These are phyloP conservation scores for Sutorius australiensis DNA, from an alignment of 768 basidiomycete species.

Conservation along the genomic window DNA sequence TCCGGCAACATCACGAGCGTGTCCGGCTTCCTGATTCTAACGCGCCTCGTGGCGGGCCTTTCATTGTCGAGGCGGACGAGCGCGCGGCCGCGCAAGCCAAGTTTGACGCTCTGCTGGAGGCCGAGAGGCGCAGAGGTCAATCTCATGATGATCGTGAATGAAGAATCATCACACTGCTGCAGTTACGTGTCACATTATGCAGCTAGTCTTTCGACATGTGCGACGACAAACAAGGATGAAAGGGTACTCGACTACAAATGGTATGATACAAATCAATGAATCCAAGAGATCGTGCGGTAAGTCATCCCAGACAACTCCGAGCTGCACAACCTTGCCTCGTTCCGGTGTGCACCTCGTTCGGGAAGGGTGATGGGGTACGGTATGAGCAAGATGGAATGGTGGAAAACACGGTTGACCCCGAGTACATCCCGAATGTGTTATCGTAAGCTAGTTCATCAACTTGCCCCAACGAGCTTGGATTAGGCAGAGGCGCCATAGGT, in stretches of 20 bases:
- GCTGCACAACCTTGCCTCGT: slow-evolving; percentile 1
- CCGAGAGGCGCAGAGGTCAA: slow-evolving; percentile 43
- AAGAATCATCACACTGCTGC: neutral
- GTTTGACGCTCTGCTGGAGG: slow-evolving; percentile 58
- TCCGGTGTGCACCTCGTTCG: slow-evolving; percentile 5
- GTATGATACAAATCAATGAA: slow-evolving; percentile 7
- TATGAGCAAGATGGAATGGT: slow-evolving; percentile 3
- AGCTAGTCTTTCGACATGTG: neutral
- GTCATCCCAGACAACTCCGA: slow-evolving; percentile 11
- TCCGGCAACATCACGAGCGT: slow-evolving; percentile 57
- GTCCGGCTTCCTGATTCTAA: slow-evolving; percentile 14
- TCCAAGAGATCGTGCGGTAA: neutral
- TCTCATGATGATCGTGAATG: slow-evolving; percentile 17
- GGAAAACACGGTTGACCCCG: slow-evolving; percentile 4
- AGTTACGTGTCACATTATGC: neutral
- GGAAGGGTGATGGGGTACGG: slow-evolving; percentile 1
- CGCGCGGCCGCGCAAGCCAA: slow-evolving; percentile 47
- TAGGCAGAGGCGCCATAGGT: slow-evolving; percentile 29
- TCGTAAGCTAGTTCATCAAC: slow-evolving; percentile 1
- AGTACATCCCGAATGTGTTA: slow-evolving; percentile 7
- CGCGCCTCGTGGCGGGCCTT: slow-evolving; percentile 2
- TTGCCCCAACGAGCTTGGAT: slow-evolving; percentile 15
- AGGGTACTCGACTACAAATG: neutral
- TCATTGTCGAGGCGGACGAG: slow-evolving; percentile 25
- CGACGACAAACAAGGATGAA: neutral